phyloP scores from a whole-genome alignment of 2,329 filamentous ascomycete species.

The Neofusicoccum kwambonambiense region DNA sequence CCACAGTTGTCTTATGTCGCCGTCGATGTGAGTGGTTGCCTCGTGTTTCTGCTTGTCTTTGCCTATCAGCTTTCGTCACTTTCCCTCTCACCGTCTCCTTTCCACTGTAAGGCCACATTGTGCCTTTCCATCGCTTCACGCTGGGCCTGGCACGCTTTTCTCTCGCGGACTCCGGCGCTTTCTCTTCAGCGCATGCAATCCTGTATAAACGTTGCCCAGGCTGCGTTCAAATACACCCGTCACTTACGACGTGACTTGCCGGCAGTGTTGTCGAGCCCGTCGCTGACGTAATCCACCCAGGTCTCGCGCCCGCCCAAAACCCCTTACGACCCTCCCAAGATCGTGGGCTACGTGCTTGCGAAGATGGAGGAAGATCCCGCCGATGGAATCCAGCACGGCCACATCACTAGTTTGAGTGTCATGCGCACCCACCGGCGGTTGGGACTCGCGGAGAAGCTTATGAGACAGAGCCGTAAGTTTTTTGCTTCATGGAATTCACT shows the following conservation, averaged over 20 bases:
- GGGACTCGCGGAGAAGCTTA: constrained; percentile 94
- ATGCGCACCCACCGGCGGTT: constrained; percentile 93
- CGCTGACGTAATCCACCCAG: constrained; percentile 27
- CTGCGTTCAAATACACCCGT: too few relatives aligned
- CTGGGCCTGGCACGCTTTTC: neutral
- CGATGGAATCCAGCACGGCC: constrained; percentile 88
- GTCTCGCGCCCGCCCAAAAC: constrained; percentile 72
- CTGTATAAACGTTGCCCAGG: neutral
- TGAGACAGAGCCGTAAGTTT: constrained; percentile 86
- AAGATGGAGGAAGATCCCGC: constrained; percentile 99
- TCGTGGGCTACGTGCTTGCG: constrained; percentile 97
- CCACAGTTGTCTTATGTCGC: constrained; percentile 96
- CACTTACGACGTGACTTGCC: neutral
- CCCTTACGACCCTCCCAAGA: constrained; percentile 88
- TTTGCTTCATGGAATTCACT: neutral
- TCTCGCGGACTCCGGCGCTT: neutral
- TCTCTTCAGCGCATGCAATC: neutral
- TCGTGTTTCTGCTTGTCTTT: neutral
- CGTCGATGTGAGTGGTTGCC: constrained; percentile 62
- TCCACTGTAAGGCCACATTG: neutral
- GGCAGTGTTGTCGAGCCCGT: too few relatives aligned
- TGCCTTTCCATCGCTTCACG: neutral
- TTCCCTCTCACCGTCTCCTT: constrained; percentile 1
- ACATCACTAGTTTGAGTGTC: constrained; percentile 92
- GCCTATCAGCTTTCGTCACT: neutral